Base-by-base conservation (phyloP, 768 basidiomycete genomes). In the Termitomyces sp. region DNA sequence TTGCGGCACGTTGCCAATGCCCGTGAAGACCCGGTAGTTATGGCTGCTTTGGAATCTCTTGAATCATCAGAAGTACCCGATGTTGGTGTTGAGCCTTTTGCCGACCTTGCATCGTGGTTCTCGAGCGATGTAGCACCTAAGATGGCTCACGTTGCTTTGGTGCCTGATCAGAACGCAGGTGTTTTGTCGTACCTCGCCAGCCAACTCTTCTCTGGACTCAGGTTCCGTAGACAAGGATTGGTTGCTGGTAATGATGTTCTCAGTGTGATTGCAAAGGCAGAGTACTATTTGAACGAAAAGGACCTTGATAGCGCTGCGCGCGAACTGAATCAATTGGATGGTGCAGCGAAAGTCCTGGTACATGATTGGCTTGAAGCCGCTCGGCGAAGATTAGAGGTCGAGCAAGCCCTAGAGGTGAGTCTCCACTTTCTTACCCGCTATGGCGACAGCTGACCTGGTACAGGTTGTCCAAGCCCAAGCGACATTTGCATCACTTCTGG, bases 311-410 rank as follows among this genome's bases (percentile, higher is more conserved):
- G 77, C 62, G 96, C 96, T 19, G 77, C 95, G 35, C 79, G 96
- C 54, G 95, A 98, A 73, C 77, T 98, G 29, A 99, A 98, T 70
- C 90, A 93, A 71, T 74, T 99, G 54, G 83, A 79, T 34, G 96
- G 95, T 2, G 84, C 89, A 57, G 89, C 89, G 16, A 89, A 86
- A 71, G 68, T 80, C 52, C 68, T 96, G 43, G 65, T 91, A 52
- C 74, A 78, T 35, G 96, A 98, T 72, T 99, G 96, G 97, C 75
- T 99, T 40, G 85, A 86, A 63, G 94, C 92, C 64, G 95, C 94
- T 10, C 79, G 96, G 62, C 78, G 82, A 67, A 81, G 95, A 68
- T 71, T 99, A 59, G 93, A 97, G 73, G 94, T 97, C 32, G 80
- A 91, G 69, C 96, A 98, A 71, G 92, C 94, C 41, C 71, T 99